These are phyloP conservation scores for Taxawa tesnikishii DNA, from an alignment of 2,329 filamentous ascomycete species.

Conservation along the genomic window DNA sequence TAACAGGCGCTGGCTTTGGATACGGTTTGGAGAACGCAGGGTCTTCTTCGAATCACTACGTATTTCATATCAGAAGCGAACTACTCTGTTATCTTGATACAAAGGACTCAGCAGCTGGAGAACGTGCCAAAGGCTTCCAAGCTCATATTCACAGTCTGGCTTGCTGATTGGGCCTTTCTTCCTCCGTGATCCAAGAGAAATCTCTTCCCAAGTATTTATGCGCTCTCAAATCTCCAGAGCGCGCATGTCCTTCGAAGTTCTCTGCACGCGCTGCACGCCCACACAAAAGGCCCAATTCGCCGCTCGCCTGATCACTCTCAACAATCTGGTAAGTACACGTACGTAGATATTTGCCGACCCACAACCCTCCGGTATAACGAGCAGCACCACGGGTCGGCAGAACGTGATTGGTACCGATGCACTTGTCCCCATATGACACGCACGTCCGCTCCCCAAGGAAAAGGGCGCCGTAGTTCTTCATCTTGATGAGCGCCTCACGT, in stretches of 20 bases:
- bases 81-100: no score
- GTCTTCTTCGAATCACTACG: no score
- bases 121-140: no score
- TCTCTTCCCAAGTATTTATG: slow-evolving; percentile 29
- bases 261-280: slow-evolving; percentile 37
- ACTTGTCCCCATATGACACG: slow-evolving; percentile 43
- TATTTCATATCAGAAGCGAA: no score
- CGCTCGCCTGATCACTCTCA: slow-evolving; percentile 28
- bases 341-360: slow-evolving; percentile 42
- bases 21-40: no score
- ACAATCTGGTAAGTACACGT: slow-evolving; percentile 45
- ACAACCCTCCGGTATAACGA: slow-evolving; percentile 39
- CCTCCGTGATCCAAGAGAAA: slow-evolving; percentile 26
- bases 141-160: background rate
- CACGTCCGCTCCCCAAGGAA: slow-evolving; percentile 42
- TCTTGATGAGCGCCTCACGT: slow-evolving; percentile 36
- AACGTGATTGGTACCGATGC: slow-evolving; percentile 44
- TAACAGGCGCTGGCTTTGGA: no score
- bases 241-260: slow-evolving; percentile 42
- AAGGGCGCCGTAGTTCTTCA: slow-evolving; percentile 38
- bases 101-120: no score
- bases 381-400: slow-evolving; percentile 37
- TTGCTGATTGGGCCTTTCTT: no score
- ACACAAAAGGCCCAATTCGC: slow-evolving; percentile 36
- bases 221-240: slow-evolving; percentile 38